Percentiles rank a stretch among this genome's conserved stretches.
These are phyloP conservation scores for Hymenoscyphus linearis DNA, from an alignment of 2,329 filamentous ascomycete genomes.

Conservation along the genomic window DNA sequence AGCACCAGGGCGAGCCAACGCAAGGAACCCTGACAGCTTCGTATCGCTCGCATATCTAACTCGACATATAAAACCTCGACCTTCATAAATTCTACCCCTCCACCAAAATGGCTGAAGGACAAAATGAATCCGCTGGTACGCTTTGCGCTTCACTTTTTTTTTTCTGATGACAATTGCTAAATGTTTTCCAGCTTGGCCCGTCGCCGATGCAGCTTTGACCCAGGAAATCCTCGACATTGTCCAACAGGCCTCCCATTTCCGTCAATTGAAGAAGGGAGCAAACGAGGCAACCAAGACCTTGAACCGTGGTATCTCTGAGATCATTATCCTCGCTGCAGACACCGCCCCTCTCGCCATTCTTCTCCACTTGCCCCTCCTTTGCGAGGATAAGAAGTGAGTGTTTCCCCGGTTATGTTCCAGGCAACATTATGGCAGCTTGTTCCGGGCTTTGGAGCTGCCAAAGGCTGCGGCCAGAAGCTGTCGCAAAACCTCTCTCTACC, in stretches of 20 bases:
- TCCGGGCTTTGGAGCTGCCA: neutral
- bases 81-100: constrained; percentile 1
- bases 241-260: constrained; percentile 51
- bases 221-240: constrained; percentile 80
- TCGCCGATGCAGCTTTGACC: constrained; percentile 66
- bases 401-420: constrained; percentile 18
- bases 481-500: neutral
- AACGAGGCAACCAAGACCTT: constrained; percentile 85
- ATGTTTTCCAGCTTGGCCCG: constrained; percentile 53
- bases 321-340: constrained; percentile 86
- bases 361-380: constrained; percentile 81
- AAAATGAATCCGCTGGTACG: constrained; percentile 31
- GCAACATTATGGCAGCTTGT: constrained; percentile 29
- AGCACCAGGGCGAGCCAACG: constrained; percentile 53
- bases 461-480: neutral
- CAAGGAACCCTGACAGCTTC: constrained; percentile 50
- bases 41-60: neutral
- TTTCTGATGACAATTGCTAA: constrained; percentile 1
- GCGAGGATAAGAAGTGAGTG: constrained; percentile 61
- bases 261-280: constrained; percentile 84
- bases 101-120: constrained; percentile 31
- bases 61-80: neutral
- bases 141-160: constrained; percentile 1
- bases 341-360: constrained; percentile 83
- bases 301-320: constrained; percentile 84